A percentile compares a stretch with the other conserved stretches of the same genome.
Conservation (phyloP, 2,329 filamentous ascomycete species). For the Fusarium pininemorale region DNA sequence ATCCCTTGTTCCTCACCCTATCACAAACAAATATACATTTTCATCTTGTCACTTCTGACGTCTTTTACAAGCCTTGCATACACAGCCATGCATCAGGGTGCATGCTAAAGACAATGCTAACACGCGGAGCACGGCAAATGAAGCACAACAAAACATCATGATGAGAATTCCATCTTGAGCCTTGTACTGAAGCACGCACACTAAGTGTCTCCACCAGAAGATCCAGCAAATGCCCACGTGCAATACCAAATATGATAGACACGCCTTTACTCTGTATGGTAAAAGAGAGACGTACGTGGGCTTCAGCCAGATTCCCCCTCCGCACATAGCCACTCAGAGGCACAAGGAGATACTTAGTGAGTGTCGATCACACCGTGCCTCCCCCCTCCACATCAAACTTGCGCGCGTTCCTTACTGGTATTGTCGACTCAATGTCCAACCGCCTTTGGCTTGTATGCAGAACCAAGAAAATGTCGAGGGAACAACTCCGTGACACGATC, state of each 20-base stretch:
- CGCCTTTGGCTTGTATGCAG: neutral
- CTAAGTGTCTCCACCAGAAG: conserved; percentile 15
- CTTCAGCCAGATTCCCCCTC: conserved; percentile 13
- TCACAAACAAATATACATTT: conserved; percentile 2
- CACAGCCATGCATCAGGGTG: neutral
- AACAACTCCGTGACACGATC: conserved; percentile 4
- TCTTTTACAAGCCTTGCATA: neutral
- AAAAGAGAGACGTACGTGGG: conserved; percentile 23
- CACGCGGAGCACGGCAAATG: neutral
- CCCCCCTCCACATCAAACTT: conserved; percentile 3
- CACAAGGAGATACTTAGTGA: conserved; percentile 27
- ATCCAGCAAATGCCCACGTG: conserved; percentile 23
- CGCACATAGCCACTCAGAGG: conserved; percentile 13
- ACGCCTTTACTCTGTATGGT: conserved; percentile 8
- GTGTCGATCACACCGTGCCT: conserved; percentile 31
- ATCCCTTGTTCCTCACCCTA: neutral
- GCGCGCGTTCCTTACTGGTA: conserved; percentile 6
- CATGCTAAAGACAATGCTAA: neutral
- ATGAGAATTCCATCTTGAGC: neutral
- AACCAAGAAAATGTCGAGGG: conserved; percentile 8
- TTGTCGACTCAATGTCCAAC: conserved; percentile 7
- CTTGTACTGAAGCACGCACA: neutral
- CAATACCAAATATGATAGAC: conserved; percentile 15
- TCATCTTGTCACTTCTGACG: conserved; percentile 13
- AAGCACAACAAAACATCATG: conserved; percentile 1